Percentiles rank a stretch among this genome's conserved stretches.
Conservation (phyloP, 345 rosid species). For the Gossypium turneri region DNA sequence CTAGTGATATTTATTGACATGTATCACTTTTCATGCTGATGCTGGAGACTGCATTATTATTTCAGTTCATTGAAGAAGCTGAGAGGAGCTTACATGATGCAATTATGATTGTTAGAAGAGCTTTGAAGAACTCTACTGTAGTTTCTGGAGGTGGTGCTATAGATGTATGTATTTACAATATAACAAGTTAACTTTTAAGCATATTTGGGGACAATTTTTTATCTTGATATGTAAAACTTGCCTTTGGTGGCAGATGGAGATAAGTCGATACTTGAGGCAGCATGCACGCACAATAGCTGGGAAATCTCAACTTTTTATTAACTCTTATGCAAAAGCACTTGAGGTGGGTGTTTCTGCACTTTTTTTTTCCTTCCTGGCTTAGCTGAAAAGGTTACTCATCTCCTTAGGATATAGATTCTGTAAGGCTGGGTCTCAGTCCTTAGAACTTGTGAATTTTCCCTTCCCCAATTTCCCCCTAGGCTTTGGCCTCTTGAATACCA, state of each 20-base stretch:
- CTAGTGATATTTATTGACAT: not conserved
- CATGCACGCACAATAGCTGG: slow-evolving; percentile 96
- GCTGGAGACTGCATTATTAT: not conserved
- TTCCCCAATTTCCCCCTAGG: not conserved
- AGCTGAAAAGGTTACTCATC: not conserved
- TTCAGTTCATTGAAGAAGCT: slow-evolving; percentile 98
- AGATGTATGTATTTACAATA: slow-evolving; percentile 56
- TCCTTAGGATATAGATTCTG: not conserved
- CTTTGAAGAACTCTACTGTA: slow-evolving; percentile 90
- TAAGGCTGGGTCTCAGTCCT: not conserved
- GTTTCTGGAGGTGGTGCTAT: slow-evolving; percentile 99
- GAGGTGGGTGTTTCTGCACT: slow-evolving; percentile 48
- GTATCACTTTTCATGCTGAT: not conserved
- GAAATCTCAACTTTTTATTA: slow-evolving; percentile 89
- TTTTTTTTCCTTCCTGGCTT: not conserved
- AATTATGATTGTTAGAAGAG: slow-evolving; percentile 98
- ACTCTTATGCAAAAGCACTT: slow-evolving; percentile 95
- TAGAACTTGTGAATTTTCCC: not conserved
- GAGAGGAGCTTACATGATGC: slow-evolving; percentile 99
- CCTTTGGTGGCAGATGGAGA: slow-evolving; percentile 79
- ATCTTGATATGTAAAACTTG: slow-evolving; percentile 9
- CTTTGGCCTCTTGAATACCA: not conserved
- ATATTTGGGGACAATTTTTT: not conserved
- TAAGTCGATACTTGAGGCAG: slow-evolving; percentile 84
- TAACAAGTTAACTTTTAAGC: not conserved